Base-by-base conservation (phyloP, 208 protist species). In the Leishmania mexicana region DNA sequence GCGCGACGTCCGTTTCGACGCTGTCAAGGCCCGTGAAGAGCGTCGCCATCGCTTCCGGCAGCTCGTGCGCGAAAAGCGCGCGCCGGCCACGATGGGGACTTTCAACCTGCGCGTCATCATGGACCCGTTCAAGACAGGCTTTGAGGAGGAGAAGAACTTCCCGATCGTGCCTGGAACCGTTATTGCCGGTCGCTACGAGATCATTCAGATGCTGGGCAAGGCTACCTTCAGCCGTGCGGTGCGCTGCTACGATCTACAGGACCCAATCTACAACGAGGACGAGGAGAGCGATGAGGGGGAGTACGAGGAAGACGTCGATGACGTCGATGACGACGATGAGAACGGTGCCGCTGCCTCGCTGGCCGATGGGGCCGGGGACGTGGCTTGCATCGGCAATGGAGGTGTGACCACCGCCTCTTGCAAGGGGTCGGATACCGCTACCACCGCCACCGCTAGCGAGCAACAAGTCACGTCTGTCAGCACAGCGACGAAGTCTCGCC, bases 151-250 rank as follows among this genome's bases (percentile, higher is more conserved):
- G 73, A 94, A 96, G 76, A 96, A 97, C 53, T 98, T 98, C 80
- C 94, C 94, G 0, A 98, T 99, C 79, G 85, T 94, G 24, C 87
- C 90, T 28, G 93, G 96, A 70, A 90, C 84, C 57, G 91, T 98
- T 51, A 93, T 99, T 42, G 96, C 96, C 7, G 96, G 96, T 76
- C 94, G 98, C 68, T 99, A 99, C 84, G 91, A 98, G 88, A 96
- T 99, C 51, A 85, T 98, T 58, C 94, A 99, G 80, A 93, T 98
- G 78, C 79, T 99, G n/a, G 98, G 97, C 53, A 97, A 97, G 78
- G 98, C 97, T 47, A 98, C 98, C 67, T 99, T 99, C 85, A 98
- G 93, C 73, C 93, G 95, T 58, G 96, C 97, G 40, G 94, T 99
- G 84, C 93, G 97, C 60, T 99, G 96, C 89, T 92, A 98, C 75